Conservation (phyloP, 2,329 filamentous ascomycete species). For the Septoria linicola region DNA sequence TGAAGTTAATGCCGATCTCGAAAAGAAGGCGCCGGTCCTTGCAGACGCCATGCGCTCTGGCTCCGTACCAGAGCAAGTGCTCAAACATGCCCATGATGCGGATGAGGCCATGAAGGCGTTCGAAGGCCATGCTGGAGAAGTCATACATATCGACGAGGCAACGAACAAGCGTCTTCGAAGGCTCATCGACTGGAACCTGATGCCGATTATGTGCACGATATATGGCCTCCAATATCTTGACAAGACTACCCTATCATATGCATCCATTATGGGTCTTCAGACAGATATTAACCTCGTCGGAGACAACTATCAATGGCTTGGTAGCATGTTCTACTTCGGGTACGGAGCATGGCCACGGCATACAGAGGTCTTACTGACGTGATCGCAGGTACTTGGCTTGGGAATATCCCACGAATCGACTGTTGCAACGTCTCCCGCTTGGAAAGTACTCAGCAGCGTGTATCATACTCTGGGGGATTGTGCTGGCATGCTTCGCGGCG, state of each 20-base stretch:
- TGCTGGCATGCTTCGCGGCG: conserved; percentile 63
- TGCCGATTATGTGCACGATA: conserved; percentile 58
- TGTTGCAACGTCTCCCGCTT: conserved; percentile 63
- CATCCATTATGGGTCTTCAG: conserved; percentile 52
- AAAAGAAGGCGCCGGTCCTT: conserved; percentile 29
- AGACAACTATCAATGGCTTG: conserved; percentile 53
- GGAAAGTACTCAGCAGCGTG: conserved; percentile 66
- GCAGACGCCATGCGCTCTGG: conserved; percentile 33
- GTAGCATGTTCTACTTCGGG: conserved; percentile 54
- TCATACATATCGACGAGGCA: conserved; percentile 55
- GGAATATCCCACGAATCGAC: conserved; percentile 65
- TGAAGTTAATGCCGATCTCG: conserved; percentile 27
- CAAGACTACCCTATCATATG: conserved; percentile 57
- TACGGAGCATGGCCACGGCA: background rate
- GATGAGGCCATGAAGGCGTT: conserved; percentile 62
- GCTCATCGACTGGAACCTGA: conserved; percentile 62
- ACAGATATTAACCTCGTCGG: conserved; percentile 49
- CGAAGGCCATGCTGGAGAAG: conserved; percentile 49
- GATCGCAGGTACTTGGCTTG: conserved; percentile 46
- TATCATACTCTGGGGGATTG: conserved; percentile 63
- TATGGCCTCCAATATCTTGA: conserved; percentile 64
- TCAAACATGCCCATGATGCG: conserved; percentile 57
- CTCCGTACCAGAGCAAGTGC: conserved; percentile 39
- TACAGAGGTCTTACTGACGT: background rate
- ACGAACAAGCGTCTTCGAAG: conserved; percentile 60